Conservation (phyloP, 2,329 filamentous ascomycete species). For the Corynespora cassiicola region DNA sequence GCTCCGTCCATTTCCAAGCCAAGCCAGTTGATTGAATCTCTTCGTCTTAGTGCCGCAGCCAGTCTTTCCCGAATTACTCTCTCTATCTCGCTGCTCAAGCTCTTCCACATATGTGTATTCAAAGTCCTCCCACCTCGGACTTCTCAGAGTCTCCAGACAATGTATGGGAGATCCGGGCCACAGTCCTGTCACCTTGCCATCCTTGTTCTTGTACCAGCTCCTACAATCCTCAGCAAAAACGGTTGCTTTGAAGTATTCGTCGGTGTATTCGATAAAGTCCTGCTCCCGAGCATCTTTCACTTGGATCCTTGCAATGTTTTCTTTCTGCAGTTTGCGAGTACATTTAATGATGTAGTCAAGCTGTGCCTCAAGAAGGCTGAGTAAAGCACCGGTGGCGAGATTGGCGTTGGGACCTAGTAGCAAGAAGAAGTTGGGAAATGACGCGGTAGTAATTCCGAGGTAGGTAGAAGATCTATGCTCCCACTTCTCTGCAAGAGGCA, state of each 20-base stretch:
- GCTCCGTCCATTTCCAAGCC: too few species aligned
- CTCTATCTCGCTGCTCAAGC: too few species aligned
- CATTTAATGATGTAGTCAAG: slow-evolving; percentile 40
- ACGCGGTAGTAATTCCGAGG: slow-evolving; percentile 18
- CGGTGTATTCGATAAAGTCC: slow-evolving; percentile 24
- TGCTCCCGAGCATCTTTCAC: slow-evolving; percentile 14
- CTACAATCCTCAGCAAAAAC: slow-evolving; percentile 24
- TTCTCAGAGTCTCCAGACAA: slow-evolving; percentile 23
- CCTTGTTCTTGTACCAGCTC: slow-evolving; percentile 25
- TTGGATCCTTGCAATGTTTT: slow-evolving; percentile 41
- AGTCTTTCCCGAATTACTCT: too few species aligned
- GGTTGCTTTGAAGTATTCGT: slow-evolving; percentile 22
- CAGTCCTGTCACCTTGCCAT: slow-evolving; percentile 17
- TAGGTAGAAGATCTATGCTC: slow-evolving; percentile 26
- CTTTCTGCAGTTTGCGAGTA: slow-evolving; percentile 45
- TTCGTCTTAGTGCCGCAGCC: too few species aligned
- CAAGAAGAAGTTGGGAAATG: slow-evolving; percentile 41
- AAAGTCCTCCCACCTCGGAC: slow-evolving; percentile 26
- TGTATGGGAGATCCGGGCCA: slow-evolving; percentile 26
- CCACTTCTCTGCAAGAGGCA: slow-evolving; percentile 37
- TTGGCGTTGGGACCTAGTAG: slow-evolving; percentile 46
- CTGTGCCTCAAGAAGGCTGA: slow-evolving; percentile 43
- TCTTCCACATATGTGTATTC: slow-evolving; percentile 21
- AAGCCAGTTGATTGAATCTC: too few species aligned
- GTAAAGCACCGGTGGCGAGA: slow-evolving; percentile 41